These are phyloP conservation scores for Atalantia buxifolia DNA, from an alignment of 345 rosid genomes.

Conservation along the genomic window DNA sequence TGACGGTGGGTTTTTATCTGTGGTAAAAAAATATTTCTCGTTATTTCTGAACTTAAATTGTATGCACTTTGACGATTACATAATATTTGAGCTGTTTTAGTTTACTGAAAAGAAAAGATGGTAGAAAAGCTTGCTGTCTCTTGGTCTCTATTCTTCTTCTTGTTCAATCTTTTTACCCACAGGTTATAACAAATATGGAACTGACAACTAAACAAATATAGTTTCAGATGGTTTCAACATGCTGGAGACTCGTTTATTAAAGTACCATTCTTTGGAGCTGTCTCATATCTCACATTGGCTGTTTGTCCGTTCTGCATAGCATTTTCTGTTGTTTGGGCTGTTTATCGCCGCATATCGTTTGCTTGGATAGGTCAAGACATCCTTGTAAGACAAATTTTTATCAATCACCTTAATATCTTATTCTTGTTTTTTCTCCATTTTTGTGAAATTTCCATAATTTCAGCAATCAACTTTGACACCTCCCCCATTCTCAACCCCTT, in stretches of 20 bases:
- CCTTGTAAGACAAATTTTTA: constrained; percentile 60
- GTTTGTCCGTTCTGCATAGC: constrained; percentile 90
- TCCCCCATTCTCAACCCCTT: background rate
- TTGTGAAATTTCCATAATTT: background rate
- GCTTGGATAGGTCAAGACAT: constrained; percentile 99
- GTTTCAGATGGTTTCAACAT: constrained; percentile 90
- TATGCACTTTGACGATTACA: constrained; percentile 2
- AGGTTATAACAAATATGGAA: background rate
- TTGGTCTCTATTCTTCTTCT: background rate
- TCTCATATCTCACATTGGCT: constrained; percentile 81
- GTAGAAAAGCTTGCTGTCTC: background rate
- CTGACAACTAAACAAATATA: constrained; percentile 46
- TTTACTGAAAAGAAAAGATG: background rate
- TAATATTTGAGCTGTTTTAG: background rate
- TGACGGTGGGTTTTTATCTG: background rate
- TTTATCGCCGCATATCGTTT: constrained; percentile 51
- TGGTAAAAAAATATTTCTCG: background rate
- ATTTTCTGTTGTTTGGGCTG: constrained; percentile 91
- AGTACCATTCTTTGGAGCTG: constrained; percentile 81
- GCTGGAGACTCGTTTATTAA: constrained; percentile 73
- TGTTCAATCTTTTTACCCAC: background rate
- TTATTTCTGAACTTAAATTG: background rate
- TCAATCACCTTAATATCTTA: background rate
- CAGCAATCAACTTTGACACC: background rate
- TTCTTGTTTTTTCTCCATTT: background rate